Evolutionary conservation across 768 basidiomycete species (phyloP).

Genomic region (Mycena venus): DNA sequence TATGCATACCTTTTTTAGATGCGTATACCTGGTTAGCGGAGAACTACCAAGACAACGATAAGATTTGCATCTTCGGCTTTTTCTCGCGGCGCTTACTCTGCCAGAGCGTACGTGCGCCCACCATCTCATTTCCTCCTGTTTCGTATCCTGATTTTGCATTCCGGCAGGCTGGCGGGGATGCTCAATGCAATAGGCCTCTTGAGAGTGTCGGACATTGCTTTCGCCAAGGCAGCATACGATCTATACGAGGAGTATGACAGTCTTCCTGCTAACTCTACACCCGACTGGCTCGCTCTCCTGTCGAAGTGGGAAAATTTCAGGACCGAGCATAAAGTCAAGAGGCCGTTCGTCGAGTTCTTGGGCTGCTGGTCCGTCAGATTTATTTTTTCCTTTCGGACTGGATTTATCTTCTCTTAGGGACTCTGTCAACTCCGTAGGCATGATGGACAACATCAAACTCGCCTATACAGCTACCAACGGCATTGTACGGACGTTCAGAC

Average conservation of each 20-base stretch:
- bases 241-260: background rate
- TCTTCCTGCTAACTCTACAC: background rate
- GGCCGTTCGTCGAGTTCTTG: slow-evolving; percentile 15
- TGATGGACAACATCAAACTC: slow-evolving; percentile 3
- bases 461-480: slow-evolving; percentile 12
- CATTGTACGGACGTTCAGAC: slow-evolving; percentile 16
- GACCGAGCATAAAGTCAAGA: slow-evolving; percentile 1
- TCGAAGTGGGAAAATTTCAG: slow-evolving; percentile 2
- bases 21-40: slow-evolving; percentile 7
- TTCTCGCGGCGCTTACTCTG: slow-evolving; percentile 17
- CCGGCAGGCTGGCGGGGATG: slow-evolving; percentile 15
- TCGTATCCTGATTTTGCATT: background rate
- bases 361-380: slow-evolving; percentile 14
- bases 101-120: slow-evolving; percentile 8
- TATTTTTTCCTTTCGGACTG: background rate
- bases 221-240: background rate
- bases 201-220: background rate
- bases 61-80: slow-evolving; percentile 22
- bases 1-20: slow-evolving; percentile 11
- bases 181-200: slow-evolving; percentile 22
- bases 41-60: slow-evolving; percentile 6
- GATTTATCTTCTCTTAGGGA: slow-evolving; percentile 15
- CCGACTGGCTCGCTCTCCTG: background rate
- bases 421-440: slow-evolving; percentile 22
- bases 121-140: slow-evolving; percentile 1